Evolutionary conservation across 2,329 filamentous ascomycete species (phyloP).

Genomic region (Mollisia scopiformis): DNA sequence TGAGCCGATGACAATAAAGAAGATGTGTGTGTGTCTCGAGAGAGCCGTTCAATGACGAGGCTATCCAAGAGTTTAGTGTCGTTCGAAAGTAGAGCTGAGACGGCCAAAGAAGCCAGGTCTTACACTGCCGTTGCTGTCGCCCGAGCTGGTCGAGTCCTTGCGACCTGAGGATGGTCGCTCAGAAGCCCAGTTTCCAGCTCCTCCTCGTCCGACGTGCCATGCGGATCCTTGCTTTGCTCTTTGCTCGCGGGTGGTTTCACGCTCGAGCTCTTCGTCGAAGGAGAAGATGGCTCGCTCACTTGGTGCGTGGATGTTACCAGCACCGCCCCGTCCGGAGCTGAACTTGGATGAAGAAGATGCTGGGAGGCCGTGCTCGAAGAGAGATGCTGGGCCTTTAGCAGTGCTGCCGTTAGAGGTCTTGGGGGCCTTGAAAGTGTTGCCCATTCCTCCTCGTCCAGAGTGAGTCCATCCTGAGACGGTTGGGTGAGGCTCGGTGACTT

Average conservation of each 20-base stretch:
- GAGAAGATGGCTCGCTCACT: constrained; percentile 35
- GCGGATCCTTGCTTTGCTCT: constrained; percentile 28
- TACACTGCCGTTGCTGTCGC: constrained; percentile 15
- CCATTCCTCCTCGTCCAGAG: constrained; percentile 36
- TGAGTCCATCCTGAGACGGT: constrained; percentile 31
- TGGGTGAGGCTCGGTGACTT: constrained; percentile 37
- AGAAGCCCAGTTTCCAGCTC: constrained; percentile 32
- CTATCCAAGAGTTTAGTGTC: neutral
- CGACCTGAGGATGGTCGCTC: constrained; percentile 16
- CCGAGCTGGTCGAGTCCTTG: constrained; percentile 31
- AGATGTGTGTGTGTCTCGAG: neutral
- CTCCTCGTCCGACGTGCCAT: constrained; percentile 36
- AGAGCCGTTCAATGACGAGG: neutral
- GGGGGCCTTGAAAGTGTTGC: constrained; percentile 36
- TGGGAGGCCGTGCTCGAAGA: constrained; percentile 31
- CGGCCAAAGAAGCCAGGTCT: constrained; percentile 29
- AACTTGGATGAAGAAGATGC: constrained; percentile 30
- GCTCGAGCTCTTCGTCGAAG: constrained; percentile 37
- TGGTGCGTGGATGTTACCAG: constrained; percentile 35
- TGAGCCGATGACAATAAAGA: constrained; percentile 13
- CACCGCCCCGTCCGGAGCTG: constrained; percentile 35
- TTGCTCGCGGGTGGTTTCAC: constrained; percentile 32
- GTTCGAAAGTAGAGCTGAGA: constrained; percentile 28
- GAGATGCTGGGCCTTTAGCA: constrained; percentile 34
- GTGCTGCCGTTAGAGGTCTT: constrained; percentile 28